Base-by-base conservation (phyloP, 345 rosid genomes). In the Dovyalis caffra region DNA sequence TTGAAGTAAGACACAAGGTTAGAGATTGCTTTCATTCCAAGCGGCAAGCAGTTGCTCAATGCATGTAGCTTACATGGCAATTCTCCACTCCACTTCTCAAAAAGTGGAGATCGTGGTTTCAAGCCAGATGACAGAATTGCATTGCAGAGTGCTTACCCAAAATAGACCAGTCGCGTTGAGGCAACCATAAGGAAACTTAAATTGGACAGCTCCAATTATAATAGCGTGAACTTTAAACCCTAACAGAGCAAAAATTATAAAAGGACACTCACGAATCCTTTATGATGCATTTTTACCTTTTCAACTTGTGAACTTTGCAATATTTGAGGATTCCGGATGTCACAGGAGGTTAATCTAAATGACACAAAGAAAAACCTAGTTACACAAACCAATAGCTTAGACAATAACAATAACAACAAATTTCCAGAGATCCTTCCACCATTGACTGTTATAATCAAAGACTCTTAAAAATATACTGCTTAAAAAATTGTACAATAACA, bases 271-370 rank as follows among this genome's bases (percentile, higher is more conserved):
- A 11, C 32, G 63, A 0, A 9, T 23, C 6, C 37, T 34, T 8
- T 8, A 34, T 34, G 37, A 5, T n/a, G 6, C 56, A 18, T 49
- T 18, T 67, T 83, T 86, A 95, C 99, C 97, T 90, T 89, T 68
- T 88, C 85, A 69, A 86, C 80, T 77, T 86, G 87, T 18, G 89
- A 76, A 70, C 34, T 85, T 75, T 70, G 88, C 79, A 80, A 15
- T 69, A 85, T 83, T 58, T 83, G 89, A 72, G 79, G 80, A 78
- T 79, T 86, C 75, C 86, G 87, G 79, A 77, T 74, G 58, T 78
- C 91, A 82, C 88, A 79, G 34, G 82, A 35, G 26, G 56, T 74
- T 74, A 82, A 81, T 91, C 95, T 92, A 47, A 66, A 76, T 73
- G 72, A 77, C 53, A 83, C 14, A 60, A 47, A 64, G n/a, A 61